Evolutionary conservation across 2,329 filamentous ascomycete species (phyloP), one percentile per base, ranked within the genome.

Genomic region (Paracamarosporium sp.): DNA sequence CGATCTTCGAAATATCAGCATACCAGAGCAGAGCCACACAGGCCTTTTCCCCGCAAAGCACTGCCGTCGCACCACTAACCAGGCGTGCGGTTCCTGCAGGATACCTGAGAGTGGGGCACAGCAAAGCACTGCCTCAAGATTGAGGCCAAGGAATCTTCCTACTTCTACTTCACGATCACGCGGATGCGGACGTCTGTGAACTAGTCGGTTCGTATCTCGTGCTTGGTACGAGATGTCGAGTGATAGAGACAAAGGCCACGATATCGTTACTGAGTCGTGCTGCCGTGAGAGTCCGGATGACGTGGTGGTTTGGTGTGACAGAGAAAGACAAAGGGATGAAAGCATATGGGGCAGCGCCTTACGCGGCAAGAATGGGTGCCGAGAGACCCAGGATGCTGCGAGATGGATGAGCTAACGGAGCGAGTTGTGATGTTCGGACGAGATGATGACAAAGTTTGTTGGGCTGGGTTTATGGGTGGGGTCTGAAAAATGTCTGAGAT

Each of bases 241-340:
- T 41, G 38, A 17, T 11, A 2, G n/a, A 38, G 5, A 6, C 20
- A 4, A 35, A 35, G 4, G 17, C n/a, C 20, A 35, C 11, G 44
- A 38, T 11, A 25, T 48, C 6, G 15, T 27, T 7, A 35, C n/a
- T n/a, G 22, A 35, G 20, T 50, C 47, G 25, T 38, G 45, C 6
- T 17, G 47, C 2, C 5, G 11, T 38, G 15, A 27, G 25, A 50
- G 47, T 50, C 47, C 47, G 47, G 47, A 50, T 50, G 15, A 50
- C 20, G 31, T n/a, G 31, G 36, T 11, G 17, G 17, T 17, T 22
- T 36, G 20, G 45, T 36, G 31, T 38, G 28, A 36, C 15, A 48
- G 20, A 36, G 45, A 36, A 9, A 36, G 3, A 48, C 17, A 38
- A 28, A 1, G 24, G 28, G 24, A 33, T 15, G 5, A 3, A 33